phyloP scores from a whole-genome alignment of 768 basidiomycete species.

The Tylopilus cervinicoccineus region DNA sequence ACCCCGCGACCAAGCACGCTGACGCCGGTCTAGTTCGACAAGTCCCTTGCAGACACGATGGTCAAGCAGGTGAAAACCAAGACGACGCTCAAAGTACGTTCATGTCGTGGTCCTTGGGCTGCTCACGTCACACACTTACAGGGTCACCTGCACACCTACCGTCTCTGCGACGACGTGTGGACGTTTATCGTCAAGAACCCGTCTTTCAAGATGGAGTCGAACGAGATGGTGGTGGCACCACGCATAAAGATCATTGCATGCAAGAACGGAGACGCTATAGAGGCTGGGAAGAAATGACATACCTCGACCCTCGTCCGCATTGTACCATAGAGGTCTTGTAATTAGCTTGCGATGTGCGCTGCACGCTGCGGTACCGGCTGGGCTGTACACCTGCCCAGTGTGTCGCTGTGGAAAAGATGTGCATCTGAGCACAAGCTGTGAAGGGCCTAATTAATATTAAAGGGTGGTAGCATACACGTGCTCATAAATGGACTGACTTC shows the following conservation, averaged over 20 bases:
- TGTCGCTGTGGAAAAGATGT: conserved; percentile 9
- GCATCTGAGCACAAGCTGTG: conserved; percentile 4
- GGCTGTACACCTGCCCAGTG: not conserved
- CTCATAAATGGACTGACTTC: conserved; percentile 16
- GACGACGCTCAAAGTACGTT: conserved; percentile 80
- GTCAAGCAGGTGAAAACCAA: conserved; percentile 93
- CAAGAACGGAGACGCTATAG: conserved; percentile 89
- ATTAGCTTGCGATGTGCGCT: conserved; percentile 5
- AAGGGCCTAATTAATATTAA: not conserved
- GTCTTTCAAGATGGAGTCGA: conserved; percentile 92
- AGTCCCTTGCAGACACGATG: conserved; percentile 89
- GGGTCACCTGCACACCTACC: conserved; percentile 92
- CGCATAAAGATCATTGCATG: conserved; percentile 98
- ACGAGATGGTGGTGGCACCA: conserved; percentile 65
- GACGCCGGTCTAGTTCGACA: conserved; percentile 74
- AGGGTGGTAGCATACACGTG: conserved; percentile 19
- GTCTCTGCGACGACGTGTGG: conserved; percentile 96
- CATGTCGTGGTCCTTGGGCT: not conserved
- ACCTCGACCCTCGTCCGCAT: not conserved
- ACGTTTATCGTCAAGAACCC: conserved; percentile 96
- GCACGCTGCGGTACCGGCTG: not conserved
- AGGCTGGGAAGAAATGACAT: conserved; percentile 71
- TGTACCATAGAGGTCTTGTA: conserved; percentile 30
- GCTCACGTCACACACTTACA: conserved; percentile 25
- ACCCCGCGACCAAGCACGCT: conserved; percentile 7